Evolutionary conservation across 345 rosid species (phyloP), one percentile per base, ranked within the genome.

Genomic region (Aquilaria yunnanensis): DNA sequence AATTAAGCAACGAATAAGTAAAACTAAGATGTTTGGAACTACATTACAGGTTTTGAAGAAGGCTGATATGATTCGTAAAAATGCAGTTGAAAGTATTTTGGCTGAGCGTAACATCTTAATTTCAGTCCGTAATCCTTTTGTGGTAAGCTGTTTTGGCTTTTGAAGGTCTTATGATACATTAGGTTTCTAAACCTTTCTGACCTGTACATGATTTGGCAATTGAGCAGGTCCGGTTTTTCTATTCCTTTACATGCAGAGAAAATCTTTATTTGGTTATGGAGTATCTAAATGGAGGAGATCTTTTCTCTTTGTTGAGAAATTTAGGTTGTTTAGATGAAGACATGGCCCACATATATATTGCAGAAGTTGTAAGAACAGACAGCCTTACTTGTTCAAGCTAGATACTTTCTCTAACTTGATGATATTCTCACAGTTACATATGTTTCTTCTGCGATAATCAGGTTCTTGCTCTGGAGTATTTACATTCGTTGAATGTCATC

Each of bases 201-300:
- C 60, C n/a, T 34, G 32, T 60, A 57, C 57, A 33, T 58, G 54
- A 68, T 72, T 67, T 79, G 68, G 79, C 61, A 67, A 62, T 66
- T 68, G 77, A 66, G 65, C 95, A 94, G 99, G 99, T 94, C 51
- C 87, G 96, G 29, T 85, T 94, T 74, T 94, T 88, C 86, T 94
- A 88, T 82, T 94, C 97, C 64, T 94, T 94, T 88, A 90, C 99
- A 48, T 88, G 97, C 84, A 86, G 90, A 72, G 97, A 94, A 70
- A 94, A 90, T 81, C 96, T 94, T 61, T 94, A 94, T 76, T 67
- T 94, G 61, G 99, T 94, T 56, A 94, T 94, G 99, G 99, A 94
- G 82, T 90, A 90, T 75, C 76, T 90, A 75, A 94, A 94, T 72
- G 97, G 96, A 6, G 99, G 99, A 73, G 99, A 94, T 71, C 97